Conservation (phyloP, 768 basidiomycete species). For the Leucocoprinus sp. region DNA sequence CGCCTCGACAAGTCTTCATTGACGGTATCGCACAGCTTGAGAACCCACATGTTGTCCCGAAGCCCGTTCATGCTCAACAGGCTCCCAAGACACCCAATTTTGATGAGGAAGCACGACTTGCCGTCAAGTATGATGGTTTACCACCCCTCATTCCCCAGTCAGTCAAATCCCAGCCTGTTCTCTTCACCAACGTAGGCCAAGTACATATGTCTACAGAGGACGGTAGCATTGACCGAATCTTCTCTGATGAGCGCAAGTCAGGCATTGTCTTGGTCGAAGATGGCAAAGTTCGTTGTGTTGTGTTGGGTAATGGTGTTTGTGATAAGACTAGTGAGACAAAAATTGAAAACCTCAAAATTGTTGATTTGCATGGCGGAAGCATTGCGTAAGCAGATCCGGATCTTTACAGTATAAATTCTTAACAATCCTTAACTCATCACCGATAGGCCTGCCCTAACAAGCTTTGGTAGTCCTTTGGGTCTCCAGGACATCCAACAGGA, state of each 20-base stretch:
- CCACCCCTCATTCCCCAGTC: constrained; percentile 48
- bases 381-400: constrained; percentile 40
- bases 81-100: constrained; percentile 52
- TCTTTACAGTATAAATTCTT: constrained; percentile 22
- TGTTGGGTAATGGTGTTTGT: constrained; percentile 15
- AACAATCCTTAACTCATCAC: background rate
- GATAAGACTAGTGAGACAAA: constrained; percentile 6
- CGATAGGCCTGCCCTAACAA: constrained; percentile 50
- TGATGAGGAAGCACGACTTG: constrained; percentile 43
- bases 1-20: constrained; percentile 76
- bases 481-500: constrained; percentile 59
- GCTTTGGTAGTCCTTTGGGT: constrained; percentile 55
- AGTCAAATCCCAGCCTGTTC: constrained; percentile 29
- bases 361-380: constrained; percentile 62
- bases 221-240: constrained; percentile 16
- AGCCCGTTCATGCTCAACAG: constrained; percentile 46
- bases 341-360: constrained; percentile 20
- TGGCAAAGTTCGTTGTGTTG: constrained; percentile 51
- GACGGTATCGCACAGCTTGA: constrained; percentile 73
- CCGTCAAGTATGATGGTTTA: constrained; percentile 54
- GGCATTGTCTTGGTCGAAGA: constrained; percentile 41
- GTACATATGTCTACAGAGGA: constrained; percentile 32
- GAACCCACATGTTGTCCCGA: constrained; percentile 35
- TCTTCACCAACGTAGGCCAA: constrained; percentile 59
- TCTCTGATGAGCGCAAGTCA: constrained; percentile 13